Evolutionary conservation across 441 rosid genomes (phyloP), one percentile per base, ranked within the genome.

Genomic region (Brassica balearica): DNA sequence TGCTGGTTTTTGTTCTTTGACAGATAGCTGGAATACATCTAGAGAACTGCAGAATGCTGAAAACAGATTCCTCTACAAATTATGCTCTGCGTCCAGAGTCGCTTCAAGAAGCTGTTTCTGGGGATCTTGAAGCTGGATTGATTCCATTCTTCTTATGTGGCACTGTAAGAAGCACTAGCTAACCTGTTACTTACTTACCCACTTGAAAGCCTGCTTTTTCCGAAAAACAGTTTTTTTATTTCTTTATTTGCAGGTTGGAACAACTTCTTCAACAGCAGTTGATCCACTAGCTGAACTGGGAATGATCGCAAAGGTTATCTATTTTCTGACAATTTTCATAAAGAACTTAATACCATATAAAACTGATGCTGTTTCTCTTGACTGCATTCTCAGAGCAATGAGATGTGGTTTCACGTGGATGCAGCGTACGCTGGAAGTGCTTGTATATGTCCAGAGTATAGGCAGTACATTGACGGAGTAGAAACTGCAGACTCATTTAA

Each of bases 341-440:
- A 20, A 53, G 14, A 55, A 6, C 5, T n/a, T 12, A 27, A 63
- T 32, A 56, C 9, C 56, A 48, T n/a, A n/a, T 2, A 46, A 19
- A 1, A 60, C 62, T 74, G 34, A 71, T 71, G 22, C 0, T 51
- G 1, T 15, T 34, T 72, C 14, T 65, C 9, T 29, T 2, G 27
- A 55, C 74, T 63, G 12, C 8, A 25, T 68, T 53, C 58, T 68
- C 87, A 94, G 97, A 86, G 75, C 61, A 82, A 88, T 73, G 90
- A 74, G 79, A 82, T 95, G 71, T 92, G 97, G 97, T 86, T 92
- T 82, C 98, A 92, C 69, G 88, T 91, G 78, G 97, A 92, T 87
- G 94, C 97, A 77, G 97, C 97, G 2, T 92, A 92, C 48, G 97
- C 97, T 67, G 98, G 97, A 85, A 95, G 96, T 80, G 93, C 97